phyloP scores from a whole-genome alignment of 257 asterid genomes.

The Solanum ossicruentum region DNA sequence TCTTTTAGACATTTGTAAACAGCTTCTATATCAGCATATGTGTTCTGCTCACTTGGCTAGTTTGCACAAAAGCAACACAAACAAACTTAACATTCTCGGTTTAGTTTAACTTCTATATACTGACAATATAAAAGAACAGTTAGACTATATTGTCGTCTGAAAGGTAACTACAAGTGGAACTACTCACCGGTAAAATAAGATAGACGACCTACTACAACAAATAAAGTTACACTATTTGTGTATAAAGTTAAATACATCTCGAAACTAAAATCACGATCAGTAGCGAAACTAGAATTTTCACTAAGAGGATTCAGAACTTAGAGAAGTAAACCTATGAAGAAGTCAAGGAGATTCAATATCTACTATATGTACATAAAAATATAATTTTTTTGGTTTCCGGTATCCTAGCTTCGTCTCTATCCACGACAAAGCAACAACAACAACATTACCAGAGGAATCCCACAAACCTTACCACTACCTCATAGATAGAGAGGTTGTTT shows the following conservation, averaged over 20 bases:
- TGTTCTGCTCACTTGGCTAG: slow-evolving; percentile 9
- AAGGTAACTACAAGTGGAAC: neutral
- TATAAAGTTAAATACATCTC: neutral
- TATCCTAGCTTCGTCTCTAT: neutral
- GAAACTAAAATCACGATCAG: neutral
- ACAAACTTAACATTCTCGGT: neutral
- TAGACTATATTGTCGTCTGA: neutral
- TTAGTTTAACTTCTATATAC: neutral
- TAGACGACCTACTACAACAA: neutral
- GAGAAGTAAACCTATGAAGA: neutral
- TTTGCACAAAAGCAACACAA: neutral
- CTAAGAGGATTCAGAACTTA: neutral
- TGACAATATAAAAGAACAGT: neutral
- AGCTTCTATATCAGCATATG: slow-evolving; percentile 10
- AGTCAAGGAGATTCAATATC: neutral
- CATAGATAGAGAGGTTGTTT: too few relatives aligned
- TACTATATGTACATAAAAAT: neutral
- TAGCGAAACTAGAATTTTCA: neutral
- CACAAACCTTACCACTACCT: too few relatives aligned
- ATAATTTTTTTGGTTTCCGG: neutral
- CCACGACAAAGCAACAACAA: neutral
- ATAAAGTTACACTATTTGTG: neutral
- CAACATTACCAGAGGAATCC: too few relatives aligned
- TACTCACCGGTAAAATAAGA: neutral
- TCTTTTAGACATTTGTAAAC: slow-evolving; percentile 2